A percentile compares a stretch with the other conserved stretches of the same genome.
phyloP scores from a whole-genome alignment of 371 early-diverging fungal species.

The Rozella allomycis region DNA sequence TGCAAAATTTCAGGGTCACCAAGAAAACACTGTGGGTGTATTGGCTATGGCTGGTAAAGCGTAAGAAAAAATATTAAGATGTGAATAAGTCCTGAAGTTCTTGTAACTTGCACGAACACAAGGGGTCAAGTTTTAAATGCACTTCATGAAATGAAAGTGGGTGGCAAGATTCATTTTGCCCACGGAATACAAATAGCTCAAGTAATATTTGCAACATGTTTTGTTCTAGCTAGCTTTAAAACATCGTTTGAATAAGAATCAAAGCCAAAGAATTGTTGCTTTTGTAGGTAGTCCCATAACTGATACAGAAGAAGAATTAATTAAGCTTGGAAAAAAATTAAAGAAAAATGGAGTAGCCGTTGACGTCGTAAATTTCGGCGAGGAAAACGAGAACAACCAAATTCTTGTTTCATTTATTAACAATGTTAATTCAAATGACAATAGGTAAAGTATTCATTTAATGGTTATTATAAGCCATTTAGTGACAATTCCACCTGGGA shows the following conservation, averaged over 20 bases:
- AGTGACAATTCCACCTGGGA: constrained; percentile 80
- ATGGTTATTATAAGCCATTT: constrained; percentile 38
- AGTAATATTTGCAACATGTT: too few species aligned
- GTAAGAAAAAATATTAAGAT: constrained; percentile 10
- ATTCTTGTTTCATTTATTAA: constrained; percentile 74
- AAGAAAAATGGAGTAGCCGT: constrained; percentile 92
- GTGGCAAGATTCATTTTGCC: constrained; percentile 48
- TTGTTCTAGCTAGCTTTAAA: constrained; percentile 88
- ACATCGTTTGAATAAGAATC: constrained; percentile 88
- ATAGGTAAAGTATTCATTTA: constrained; percentile 28
- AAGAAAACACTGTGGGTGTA: constrained; percentile 88
- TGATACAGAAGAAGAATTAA: constrained; percentile 57
- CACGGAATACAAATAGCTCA: constrained; percentile 87
- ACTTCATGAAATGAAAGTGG: constrained; percentile 49
- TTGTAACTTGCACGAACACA: constrained; percentile 73
- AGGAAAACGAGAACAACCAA: constrained; percentile 64
- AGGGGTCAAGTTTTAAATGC: constrained; percentile 72
- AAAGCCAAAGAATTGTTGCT: constrained; percentile 74
- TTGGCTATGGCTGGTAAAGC: constrained; percentile 86
- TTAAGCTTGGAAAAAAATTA: constrained; percentile 69
- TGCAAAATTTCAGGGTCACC: constrained; percentile 73
- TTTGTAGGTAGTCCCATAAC: constrained; percentile 80
- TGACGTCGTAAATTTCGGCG: constrained; percentile 91
- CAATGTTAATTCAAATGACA: constrained; percentile 68
- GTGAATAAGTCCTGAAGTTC: constrained; percentile 58